Conservation (phyloP, 73 alveolate species). For the Urostyla sp. region DNA sequence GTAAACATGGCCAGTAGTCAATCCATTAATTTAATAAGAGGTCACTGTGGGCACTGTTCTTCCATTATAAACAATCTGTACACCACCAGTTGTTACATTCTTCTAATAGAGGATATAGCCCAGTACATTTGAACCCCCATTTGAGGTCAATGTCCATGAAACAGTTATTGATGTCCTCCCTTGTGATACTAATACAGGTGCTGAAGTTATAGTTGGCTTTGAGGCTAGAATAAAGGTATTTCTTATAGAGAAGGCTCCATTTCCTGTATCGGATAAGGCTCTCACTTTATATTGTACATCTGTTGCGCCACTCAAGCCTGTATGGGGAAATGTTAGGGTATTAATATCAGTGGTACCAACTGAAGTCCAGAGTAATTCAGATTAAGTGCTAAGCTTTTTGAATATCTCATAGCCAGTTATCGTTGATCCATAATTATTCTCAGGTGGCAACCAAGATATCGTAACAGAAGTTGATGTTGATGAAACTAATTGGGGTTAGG, state of each 20-base stretch:
- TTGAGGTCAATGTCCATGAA: slow-evolving; percentile 37
- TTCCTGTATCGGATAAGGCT: slow-evolving; percentile 52
- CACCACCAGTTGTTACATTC: slow-evolving; percentile 64
- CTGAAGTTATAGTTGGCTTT: slow-evolving; percentile 47
- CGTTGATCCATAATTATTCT: slow-evolving; percentile 76
- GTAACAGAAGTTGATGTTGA: slow-evolving; percentile 35
- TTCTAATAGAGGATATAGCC: slow-evolving; percentile 76
- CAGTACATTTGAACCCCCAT: slow-evolving; percentile 79
- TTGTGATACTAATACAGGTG: slow-evolving; percentile 48
- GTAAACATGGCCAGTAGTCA: slow-evolving; percentile 59
- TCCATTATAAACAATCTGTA: slow-evolving; percentile 67
- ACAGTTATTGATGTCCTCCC: slow-evolving; percentile 51
- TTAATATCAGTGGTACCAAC: slow-evolving; percentile 53
- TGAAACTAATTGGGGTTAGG: slow-evolving; percentile 44
- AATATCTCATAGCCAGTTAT: slow-evolving; percentile 64
- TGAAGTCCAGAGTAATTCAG: slow-evolving; percentile 55
- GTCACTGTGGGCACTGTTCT: slow-evolving; percentile 56
- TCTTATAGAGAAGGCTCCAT: slow-evolving; percentile 65
- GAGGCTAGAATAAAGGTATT: slow-evolving; percentile 69
- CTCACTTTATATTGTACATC: slow-evolving; percentile 71
- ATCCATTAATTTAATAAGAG: slow-evolving; percentile 8
- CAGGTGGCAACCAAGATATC: slow-evolving; percentile 58
- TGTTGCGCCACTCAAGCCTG: slow-evolving; percentile 60
- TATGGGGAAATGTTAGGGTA: slow-evolving; percentile 43
- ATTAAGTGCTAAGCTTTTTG: slow-evolving; percentile 34